Conservation (phyloP, 305 asterid genomes). For the Rubia tinctorum region DNA sequence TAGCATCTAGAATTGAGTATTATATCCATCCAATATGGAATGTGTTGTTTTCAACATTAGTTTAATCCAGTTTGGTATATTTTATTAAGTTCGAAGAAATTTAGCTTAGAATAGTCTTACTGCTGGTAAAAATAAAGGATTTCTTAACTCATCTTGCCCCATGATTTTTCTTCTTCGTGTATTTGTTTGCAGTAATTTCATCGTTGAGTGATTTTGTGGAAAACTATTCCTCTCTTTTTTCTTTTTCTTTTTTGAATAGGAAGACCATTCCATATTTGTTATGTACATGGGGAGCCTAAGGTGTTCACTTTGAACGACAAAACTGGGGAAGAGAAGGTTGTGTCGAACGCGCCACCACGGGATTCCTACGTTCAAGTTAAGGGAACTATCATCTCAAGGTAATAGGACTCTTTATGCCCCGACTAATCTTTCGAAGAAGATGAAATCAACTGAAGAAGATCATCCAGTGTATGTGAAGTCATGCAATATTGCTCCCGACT, state of each 20-base stretch:
- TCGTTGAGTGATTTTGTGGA: neutral
- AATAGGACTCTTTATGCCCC: neutral
- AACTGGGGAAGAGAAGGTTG: neutral
- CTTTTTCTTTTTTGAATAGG: no score
- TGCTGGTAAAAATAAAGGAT: neutral
- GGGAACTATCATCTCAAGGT: neutral
- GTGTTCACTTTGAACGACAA: neutral
- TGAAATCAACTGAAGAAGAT: neutral
- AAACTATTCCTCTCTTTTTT: no score
- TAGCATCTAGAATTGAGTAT: neutral
- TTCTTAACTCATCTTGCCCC: neutral
- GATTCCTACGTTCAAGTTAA: neutral
- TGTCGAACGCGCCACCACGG: neutral
- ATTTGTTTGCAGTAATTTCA: neutral
- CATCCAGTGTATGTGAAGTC: neutral
- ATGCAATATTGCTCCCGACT: neutral
- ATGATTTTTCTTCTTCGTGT: neutral
- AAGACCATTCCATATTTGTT: neutral
- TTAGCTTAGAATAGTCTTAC: neutral
- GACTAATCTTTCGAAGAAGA: neutral
- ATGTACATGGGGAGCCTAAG: neutral
- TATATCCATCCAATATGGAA: neutral
- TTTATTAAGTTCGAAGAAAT: neutral
- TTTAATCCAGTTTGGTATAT: no score
- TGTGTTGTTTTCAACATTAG: neutral